Evolutionary conservation across 345 rosid species (phyloP).

Genomic region (Anacardium occidentale): DNA sequence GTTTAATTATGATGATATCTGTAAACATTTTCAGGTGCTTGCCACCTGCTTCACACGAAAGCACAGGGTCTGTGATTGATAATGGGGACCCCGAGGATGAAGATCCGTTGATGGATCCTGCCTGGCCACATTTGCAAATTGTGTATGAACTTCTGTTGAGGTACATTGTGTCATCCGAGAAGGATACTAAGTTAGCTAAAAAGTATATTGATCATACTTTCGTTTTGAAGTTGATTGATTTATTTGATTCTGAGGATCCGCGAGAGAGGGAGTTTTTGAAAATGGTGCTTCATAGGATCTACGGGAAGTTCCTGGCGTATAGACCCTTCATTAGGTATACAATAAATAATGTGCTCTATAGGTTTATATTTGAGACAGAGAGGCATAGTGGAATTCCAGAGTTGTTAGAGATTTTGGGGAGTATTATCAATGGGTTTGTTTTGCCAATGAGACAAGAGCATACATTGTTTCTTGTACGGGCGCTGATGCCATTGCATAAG

Average conservation of each 20-base stretch:
- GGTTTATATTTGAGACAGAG: constrained; percentile 41
- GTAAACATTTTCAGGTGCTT: constrained; percentile 50
- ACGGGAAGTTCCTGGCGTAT: constrained; percentile 60
- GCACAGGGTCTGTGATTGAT: constrained; percentile 33
- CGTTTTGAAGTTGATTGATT: constrained; percentile 44
- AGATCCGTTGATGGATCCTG: constrained; percentile 43
- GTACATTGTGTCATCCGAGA: constrained; percentile 39
- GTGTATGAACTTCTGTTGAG: constrained; percentile 46
- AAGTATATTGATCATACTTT: constrained; percentile 50
- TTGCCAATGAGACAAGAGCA: constrained; percentile 54
- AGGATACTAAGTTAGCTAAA: constrained; percentile 47
- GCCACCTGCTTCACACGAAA: constrained; percentile 53
- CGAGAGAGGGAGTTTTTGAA: constrained; percentile 68
- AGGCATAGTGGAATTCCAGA: constrained; percentile 48
- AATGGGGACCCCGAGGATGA: constrained; percentile 46
- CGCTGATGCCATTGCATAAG: constrained; percentile 48
- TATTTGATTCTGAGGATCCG: constrained; percentile 64
- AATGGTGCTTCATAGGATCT: constrained; percentile 58
- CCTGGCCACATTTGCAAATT: constrained; percentile 50
- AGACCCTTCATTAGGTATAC: constrained; percentile 53
- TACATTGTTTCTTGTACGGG: constrained; percentile 44
- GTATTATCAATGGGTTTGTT: constrained; percentile 43
- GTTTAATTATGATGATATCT: constrained; percentile 46
- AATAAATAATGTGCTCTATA: constrained; percentile 46
- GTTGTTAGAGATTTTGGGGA: constrained; percentile 48